Conservation (phyloP, 139 green algal species). For the Tetradesmus obliquus region DNA sequence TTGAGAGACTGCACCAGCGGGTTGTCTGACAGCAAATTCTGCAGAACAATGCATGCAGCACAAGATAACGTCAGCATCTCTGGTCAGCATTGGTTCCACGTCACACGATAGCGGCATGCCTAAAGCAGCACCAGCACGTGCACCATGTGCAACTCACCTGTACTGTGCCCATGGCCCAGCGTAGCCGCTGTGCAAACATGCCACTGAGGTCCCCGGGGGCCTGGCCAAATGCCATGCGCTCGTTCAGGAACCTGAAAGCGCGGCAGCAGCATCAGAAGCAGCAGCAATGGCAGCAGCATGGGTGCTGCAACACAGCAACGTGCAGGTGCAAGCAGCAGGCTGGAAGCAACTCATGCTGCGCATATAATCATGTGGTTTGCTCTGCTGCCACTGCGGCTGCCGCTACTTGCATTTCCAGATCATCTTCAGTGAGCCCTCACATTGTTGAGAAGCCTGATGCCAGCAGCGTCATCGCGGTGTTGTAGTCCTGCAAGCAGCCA, state of each 20-base stretch:
- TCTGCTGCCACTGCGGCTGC: neutral
- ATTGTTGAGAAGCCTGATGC: slow-evolving; percentile 22
- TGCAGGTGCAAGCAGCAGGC: neutral
- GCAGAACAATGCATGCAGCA: too few relatives aligned
- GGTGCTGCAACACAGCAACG: too few relatives aligned
- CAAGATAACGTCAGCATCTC: too few relatives aligned
- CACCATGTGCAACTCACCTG: neutral
- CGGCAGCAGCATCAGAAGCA: neutral
- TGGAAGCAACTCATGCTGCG: neutral
- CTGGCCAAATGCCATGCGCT: neutral
- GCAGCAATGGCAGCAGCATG: neutral
- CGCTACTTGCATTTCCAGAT: too few relatives aligned
- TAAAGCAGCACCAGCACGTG: too few relatives aligned
- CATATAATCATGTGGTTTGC: neutral
- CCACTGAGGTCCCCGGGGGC: neutral
- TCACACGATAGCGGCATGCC: too few relatives aligned
- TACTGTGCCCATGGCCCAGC: slow-evolving; percentile 7
- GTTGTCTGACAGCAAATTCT: too few relatives aligned
- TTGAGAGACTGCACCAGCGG: too few relatives aligned
- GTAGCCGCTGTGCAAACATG: slow-evolving; percentile 6
- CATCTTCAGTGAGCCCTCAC: neutral
- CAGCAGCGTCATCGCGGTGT: slow-evolving; percentile 37
- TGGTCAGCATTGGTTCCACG: too few relatives aligned
- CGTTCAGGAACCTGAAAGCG: slow-evolving; percentile 25
- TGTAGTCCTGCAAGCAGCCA: slow-evolving; percentile 4